Evolutionary conservation across 805 yeast species (phyloP).

Genomic region (Huiozyma naganishii): DNA sequence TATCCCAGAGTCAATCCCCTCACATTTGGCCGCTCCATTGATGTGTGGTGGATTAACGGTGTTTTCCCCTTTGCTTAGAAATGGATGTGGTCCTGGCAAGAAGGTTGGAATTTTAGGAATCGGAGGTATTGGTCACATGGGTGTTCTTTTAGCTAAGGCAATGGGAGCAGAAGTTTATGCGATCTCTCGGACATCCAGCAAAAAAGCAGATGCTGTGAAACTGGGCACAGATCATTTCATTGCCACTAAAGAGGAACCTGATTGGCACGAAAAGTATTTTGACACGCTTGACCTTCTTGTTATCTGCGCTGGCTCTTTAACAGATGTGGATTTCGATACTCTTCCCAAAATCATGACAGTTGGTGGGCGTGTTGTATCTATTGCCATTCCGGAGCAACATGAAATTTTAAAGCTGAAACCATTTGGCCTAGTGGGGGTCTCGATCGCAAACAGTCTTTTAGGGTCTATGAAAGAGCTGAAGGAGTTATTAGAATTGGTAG

Average conservation of each 20-base stretch:
- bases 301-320: conserved; percentile 37
- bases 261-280: conserved; percentile 29
- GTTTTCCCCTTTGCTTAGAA: conserved; percentile 52
- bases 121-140: conserved; percentile 51
- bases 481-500: conserved; percentile 39
- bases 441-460: conserved; percentile 27
- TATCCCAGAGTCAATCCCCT: conserved; percentile 44
- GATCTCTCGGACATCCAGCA: conserved; percentile 39
- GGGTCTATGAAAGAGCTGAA: conserved; percentile 39
- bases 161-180: conserved; percentile 51
- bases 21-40: conserved; percentile 56
- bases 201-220: conserved; percentile 37
- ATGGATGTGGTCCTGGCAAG: conserved; percentile 38
- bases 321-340: conserved; percentile 30
- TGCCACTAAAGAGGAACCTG: conserved; percentile 41
- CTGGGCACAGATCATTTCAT: conserved; percentile 45
- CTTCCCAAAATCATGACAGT: conserved; percentile 21
- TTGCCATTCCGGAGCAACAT: conserved; percentile 14
- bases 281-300: conserved; percentile 37
- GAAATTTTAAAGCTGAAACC: conserved; percentile 10
- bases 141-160: conserved; percentile 45
- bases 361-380: conserved; percentile 29
- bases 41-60: conserved; percentile 73
- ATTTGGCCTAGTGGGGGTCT: conserved; percentile 14
- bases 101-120: conserved; percentile 45